Conservation (phyloP, 1,284 basidiomycete genomes). For the Spongispora temasekensis region DNA sequence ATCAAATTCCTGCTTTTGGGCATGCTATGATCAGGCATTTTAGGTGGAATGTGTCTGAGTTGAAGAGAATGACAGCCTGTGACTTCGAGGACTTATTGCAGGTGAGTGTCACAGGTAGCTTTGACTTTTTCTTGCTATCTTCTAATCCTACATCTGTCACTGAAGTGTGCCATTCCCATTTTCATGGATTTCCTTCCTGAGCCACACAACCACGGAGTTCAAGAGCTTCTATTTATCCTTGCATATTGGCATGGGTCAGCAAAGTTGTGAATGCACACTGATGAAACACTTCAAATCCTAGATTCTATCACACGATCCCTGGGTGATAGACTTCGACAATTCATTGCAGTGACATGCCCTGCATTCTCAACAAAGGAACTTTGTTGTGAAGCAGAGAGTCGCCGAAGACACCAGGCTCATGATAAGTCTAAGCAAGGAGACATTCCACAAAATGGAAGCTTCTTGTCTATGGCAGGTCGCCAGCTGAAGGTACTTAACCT, state of each 20-base stretch:
- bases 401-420: not conserved
- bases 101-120: not conserved
- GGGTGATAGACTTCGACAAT: not conserved
- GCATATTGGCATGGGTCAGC: not conserved
- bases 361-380: not conserved
- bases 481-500: not conserved
- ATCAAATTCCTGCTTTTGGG: not conserved
- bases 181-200: not conserved
- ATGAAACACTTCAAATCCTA: not conserved
- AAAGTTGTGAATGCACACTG: too few relatives aligned
- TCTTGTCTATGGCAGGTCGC: not conserved
- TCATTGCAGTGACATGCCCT: not conserved
- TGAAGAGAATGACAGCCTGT: not conserved
- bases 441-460: not conserved
- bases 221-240: not conserved
- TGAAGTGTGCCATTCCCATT: not conserved
- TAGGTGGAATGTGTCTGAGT: not conserved
- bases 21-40: not conserved
- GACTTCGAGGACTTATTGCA: not conserved
- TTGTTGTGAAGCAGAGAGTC: not conserved
- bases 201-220: not conserved
- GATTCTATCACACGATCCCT: not conserved
- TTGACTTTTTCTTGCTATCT: not conserved
- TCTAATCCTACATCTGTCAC: not conserved
- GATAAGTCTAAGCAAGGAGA: not conserved